Percentiles rank a stretch among this genome's conserved stretches.
Conservation (phyloP, 2,329 filamentous ascomycete genomes). For the Ceratocystis destructans region DNA sequence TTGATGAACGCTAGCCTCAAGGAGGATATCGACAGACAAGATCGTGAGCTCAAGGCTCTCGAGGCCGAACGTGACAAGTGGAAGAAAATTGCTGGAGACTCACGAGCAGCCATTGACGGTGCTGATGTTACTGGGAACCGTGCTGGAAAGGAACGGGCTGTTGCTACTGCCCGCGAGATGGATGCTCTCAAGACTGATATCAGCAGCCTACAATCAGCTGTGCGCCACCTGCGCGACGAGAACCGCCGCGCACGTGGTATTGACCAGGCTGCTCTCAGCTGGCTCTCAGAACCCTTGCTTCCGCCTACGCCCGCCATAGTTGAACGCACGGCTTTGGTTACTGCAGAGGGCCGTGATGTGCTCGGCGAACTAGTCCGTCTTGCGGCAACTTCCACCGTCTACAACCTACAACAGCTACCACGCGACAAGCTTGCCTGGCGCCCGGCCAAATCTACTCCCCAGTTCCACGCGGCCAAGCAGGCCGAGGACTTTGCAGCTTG, state of each 20-base stretch:
- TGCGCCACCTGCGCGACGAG: constrained; percentile 55
- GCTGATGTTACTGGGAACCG: constrained; percentile 34
- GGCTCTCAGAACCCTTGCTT: constrained; percentile 49
- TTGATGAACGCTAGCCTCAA: constrained; percentile 39
- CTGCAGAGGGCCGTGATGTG: constrained; percentile 48
- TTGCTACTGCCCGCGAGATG: constrained; percentile 58
- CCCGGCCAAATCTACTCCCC: constrained; percentile 47
- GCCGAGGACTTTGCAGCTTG: constrained; percentile 51
- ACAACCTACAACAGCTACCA: constrained; percentile 44
- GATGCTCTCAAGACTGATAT: constrained; percentile 59
- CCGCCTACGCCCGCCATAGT: constrained; percentile 36
- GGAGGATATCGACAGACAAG: constrained; percentile 53
- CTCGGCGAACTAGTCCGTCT: constrained; percentile 52
- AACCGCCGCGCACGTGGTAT: constrained; percentile 46
- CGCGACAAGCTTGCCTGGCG: constrained; percentile 52
- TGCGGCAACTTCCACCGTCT: constrained; percentile 41
- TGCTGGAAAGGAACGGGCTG: constrained; percentile 51
- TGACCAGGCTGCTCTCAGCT: constrained; percentile 44
- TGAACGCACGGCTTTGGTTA: constrained; percentile 41
- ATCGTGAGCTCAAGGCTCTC: constrained; percentile 49
- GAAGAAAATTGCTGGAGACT: constrained; percentile 56
- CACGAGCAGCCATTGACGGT: constrained; percentile 39
- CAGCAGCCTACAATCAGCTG: constrained; percentile 46
- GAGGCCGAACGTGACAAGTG: constrained; percentile 55
- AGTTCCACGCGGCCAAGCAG: constrained; percentile 52